phyloP scores from a whole-genome alignment of 495 filamentous ascomycete species.

The Podospora conica region DNA sequence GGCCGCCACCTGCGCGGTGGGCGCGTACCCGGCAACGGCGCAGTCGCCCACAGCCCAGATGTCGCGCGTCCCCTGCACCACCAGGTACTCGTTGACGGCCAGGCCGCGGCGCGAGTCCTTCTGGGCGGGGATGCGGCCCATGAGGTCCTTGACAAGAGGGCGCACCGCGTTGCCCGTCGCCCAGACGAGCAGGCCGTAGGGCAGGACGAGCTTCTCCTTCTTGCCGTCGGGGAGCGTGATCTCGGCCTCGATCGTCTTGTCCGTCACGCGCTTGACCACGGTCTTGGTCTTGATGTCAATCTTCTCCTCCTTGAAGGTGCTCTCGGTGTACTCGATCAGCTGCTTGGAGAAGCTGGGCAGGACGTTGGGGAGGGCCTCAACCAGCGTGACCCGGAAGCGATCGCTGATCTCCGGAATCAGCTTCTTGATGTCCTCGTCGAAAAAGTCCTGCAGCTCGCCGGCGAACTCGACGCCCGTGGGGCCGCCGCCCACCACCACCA shows the following conservation, averaged over 20 bases:
- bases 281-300: conserved; percentile 97
- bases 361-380: conserved; percentile 97
- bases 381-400: conserved; percentile 93
- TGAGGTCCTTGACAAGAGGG: conserved; percentile 80
- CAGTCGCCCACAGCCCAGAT: conserved; percentile 84
- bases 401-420: conserved; percentile 93
- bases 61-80: conserved; percentile 93
- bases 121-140: conserved; percentile 87
- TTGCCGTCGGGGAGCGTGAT: conserved; percentile 76
- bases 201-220: conserved; percentile 73
- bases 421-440: conserved; percentile 94
- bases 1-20: conserved; percentile 91
- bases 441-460: conserved; percentile 97
- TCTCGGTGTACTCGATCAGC: conserved; percentile 98
- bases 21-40: conserved; percentile 92
- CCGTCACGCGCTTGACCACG: conserved; percentile 95
- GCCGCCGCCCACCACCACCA: conserved; percentile 98
- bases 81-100: conserved; percentile 95
- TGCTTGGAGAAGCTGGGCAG: conserved; percentile 99
- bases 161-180: conserved; percentile 95
- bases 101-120: conserved; percentile 92
- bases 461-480: conserved; percentile 98
- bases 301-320: conserved; percentile 96
- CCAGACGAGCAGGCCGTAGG: conserved; percentile 96
- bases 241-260: conserved; percentile 91